Base-by-base conservation (phyloP, 257 asterid genomes). In the Striga asiatica region DNA sequence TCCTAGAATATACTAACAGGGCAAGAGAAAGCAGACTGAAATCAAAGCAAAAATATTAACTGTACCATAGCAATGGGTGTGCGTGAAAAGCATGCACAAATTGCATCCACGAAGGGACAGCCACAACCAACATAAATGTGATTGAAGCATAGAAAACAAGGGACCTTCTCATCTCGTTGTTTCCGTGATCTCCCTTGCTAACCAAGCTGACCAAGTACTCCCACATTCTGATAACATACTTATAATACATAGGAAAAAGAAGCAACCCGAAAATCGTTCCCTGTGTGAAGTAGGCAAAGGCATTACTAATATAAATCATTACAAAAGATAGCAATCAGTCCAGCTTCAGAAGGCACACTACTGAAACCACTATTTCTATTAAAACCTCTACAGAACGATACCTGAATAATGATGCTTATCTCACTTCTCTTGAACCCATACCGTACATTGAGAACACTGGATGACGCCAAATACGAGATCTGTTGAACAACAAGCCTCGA, bases 81-180 rank as follows among this genome's bases (percentile, higher is more conserved):
- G 67, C 39, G 19, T 66, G 74, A 69, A 88, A 88, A 54, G 72
- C 69, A 54, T 82, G 89, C 68, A 88, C 91, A 58, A 78, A 76
- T 67, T 77, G 94, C 88, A 92, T 81, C 99, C 99, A 92, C 50
- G 84, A 82, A 3, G 99, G 97, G 51, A 80, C 74, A 58, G 65
- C 76, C 78, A 72, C 50, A 41, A 75, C 54, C 78, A 84, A 62
- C 66, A 76, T 48, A 55, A 71, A 31, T 25, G 66, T 49, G 39
- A 84, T 83, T 31, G 71, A 69, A 24, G 70, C 68, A 71, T 66
- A 82, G 79, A 92, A 92, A 39, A 82, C 56, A 51, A 69, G 48
- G 65, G 91, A 77, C 73, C 72, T 75, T 72, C 72, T 73, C 28
- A 61, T 81, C 64, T 77, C 88, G 63, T 46, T 57, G 65, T 77